phyloP scores from a whole-genome alignment of 345 rosid genomes.

The Psidium guajava region DNA sequence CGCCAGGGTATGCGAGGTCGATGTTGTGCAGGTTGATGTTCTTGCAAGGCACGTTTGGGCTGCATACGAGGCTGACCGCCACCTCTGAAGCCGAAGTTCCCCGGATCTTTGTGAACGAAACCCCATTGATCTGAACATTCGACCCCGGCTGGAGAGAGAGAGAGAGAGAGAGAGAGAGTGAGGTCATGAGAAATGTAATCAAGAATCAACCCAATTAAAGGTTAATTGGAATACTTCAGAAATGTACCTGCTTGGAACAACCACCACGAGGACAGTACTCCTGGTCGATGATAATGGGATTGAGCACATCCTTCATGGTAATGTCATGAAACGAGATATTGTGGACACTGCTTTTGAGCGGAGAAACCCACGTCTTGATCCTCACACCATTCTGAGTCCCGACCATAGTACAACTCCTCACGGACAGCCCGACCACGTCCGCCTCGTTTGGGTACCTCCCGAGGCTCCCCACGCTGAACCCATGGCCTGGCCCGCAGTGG shows the following conservation, averaged over 20 bases:
- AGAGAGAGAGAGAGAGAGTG: background rate
- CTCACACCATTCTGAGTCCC: slow-evolving; percentile 1
- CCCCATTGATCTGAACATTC: slow-evolving; percentile 3
- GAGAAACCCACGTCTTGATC: slow-evolving; percentile 1
- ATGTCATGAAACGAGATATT: background rate
- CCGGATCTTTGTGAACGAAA: background rate
- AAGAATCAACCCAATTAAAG: background rate
- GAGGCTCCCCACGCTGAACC: slow-evolving; percentile 6
- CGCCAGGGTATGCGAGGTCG: background rate
- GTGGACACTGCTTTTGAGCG: background rate
- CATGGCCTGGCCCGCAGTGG: background rate
- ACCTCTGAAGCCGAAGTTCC: slow-evolving; percentile 6
- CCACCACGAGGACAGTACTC: background rate
- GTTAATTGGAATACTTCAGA: background rate
- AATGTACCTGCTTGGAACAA: background rate
- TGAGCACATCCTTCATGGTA: background rate
- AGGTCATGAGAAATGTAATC: background rate
- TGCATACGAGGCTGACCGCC: slow-evolving; percentile 11
- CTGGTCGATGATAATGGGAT: slow-evolving; percentile 5
- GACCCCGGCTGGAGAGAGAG: background rate
- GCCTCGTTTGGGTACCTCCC: background rate
- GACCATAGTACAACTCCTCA: background rate
- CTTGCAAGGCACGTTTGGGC: slow-evolving; percentile 5
- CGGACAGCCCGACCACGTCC: background rate
- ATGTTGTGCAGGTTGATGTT: slow-evolving; percentile 8